Evolutionary conservation across 2,329 filamentous ascomycete genomes (phyloP).

Genomic region (Parafenestella ontariensis): DNA sequence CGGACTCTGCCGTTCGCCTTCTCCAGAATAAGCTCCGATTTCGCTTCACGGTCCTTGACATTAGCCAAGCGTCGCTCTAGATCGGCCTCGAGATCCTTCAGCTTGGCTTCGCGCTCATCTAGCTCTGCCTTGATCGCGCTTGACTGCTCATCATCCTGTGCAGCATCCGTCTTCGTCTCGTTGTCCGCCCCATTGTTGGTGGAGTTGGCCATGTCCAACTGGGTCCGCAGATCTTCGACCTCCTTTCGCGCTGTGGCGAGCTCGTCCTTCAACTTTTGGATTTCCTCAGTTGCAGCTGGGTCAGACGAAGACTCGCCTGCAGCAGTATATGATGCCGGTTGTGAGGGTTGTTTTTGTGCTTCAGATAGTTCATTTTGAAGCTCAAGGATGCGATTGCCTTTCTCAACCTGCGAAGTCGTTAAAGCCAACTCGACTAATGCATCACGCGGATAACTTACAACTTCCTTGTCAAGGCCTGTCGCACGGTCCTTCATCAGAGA

Average conservation of each 20-base stretch:
- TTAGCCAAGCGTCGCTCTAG: slow-evolving; percentile 44
- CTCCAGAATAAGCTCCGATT: slow-evolving; percentile 46
- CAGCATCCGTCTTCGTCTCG: slow-evolving; percentile 44
- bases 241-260: slow-evolving; percentile 55
- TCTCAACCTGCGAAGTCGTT: slow-evolving; percentile 41
- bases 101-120: slow-evolving; percentile 33
- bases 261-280: slow-evolving; percentile 41
- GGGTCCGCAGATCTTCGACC: slow-evolving; percentile 53
- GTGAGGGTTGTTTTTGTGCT: slow-evolving; percentile 28
- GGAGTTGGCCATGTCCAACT: slow-evolving; percentile 32
- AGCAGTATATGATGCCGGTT: slow-evolving; percentile 15
- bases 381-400: slow-evolving; percentile 49
- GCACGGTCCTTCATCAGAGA: slow-evolving; percentile 67
- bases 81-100: slow-evolving; percentile 52
- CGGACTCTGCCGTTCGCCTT: slow-evolving; percentile 73
- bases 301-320: slow-evolving; percentile 7
- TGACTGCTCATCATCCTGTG: slow-evolving; percentile 58
- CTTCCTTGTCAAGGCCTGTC: slow-evolving; percentile 69
- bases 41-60: slow-evolving; percentile 31
- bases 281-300: slow-evolving; percentile 19
- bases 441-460: slow-evolving; percentile 36
- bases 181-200: slow-evolving; percentile 14
- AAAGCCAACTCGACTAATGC: slow-evolving; percentile 5
- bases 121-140: slow-evolving; percentile 44
- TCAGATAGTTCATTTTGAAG: slow-evolving; percentile 43